phyloP scores from a whole-genome alignment of 2,329 filamentous ascomycete genomes.

The Camillea tinctor region DNA sequence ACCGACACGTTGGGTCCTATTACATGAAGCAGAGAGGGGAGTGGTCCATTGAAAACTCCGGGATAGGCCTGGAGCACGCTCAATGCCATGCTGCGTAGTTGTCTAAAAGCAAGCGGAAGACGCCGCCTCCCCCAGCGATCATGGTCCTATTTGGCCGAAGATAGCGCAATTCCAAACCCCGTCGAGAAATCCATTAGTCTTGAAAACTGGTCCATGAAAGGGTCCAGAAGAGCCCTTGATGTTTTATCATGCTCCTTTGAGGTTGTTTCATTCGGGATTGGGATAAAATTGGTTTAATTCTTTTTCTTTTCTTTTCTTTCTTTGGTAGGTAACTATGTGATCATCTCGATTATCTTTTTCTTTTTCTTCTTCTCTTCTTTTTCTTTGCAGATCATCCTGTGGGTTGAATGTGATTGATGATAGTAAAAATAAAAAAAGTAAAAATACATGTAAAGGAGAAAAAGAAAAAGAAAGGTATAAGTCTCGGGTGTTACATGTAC shows the following conservation, averaged over 20 bases:
- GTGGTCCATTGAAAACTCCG: not conserved
- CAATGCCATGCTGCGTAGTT: not conserved
- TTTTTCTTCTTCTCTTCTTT: no score
- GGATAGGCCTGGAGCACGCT: not conserved
- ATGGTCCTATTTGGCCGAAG: conserved; percentile 7
- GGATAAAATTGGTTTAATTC: no score
- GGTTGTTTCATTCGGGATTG: no score
- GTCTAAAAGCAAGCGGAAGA: conserved; percentile 19
- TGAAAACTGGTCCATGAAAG: conserved; percentile 5
- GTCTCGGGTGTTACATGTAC: no score
- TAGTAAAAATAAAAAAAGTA: not conserved
- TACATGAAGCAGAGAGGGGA: not conserved
- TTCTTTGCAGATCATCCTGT: not conserved
- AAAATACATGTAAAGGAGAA: no score
- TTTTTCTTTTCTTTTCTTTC: not conserved
- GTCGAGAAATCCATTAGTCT: conserved; percentile 8
- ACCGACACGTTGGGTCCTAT: conserved; percentile 13
- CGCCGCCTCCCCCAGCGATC: conserved; percentile 18
- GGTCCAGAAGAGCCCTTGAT: conserved; percentile 7
- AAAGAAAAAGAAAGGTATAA: no score
- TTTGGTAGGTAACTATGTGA: no score
- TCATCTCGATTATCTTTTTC: no score
- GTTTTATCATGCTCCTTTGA: no score
- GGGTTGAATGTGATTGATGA: not conserved
- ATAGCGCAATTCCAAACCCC: conserved; percentile 8